These are phyloP conservation scores for Pachysandra terminalis DNA, from an alignment of 164 flowering plant species.

Conservation along the genomic window DNA sequence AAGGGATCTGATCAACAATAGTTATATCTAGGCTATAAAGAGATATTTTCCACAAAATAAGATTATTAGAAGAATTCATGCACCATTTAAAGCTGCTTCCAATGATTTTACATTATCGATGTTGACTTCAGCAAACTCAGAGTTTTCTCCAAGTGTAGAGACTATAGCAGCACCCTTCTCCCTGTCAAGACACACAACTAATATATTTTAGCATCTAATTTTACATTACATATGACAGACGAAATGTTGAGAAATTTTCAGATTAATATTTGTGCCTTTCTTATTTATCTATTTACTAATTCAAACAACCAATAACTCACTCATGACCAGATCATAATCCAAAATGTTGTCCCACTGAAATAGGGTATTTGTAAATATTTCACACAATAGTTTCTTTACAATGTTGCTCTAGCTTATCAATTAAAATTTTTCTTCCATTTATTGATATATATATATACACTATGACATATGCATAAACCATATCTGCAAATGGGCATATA, in stretches of 20 bases:
- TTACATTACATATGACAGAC: neutral
- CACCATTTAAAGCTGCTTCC: conserved; percentile 62
- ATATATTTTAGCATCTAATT: neutral
- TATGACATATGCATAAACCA: too few relatives aligned
- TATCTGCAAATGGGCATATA: too few relatives aligned
- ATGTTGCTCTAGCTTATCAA: too few relatives aligned
- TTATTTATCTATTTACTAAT: too few relatives aligned
- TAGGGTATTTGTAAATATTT: too few relatives aligned
- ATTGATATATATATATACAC: too few relatives aligned
- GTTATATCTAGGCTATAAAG: conserved; percentile 1
- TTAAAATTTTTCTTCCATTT: too few relatives aligned
- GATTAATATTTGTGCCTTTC: neutral
- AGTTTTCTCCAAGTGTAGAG: conserved; percentile 56
- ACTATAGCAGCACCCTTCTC: conserved; percentile 76
- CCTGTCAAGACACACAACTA: conserved; percentile 31
- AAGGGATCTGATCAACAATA: neutral
- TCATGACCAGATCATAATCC: too few relatives aligned
- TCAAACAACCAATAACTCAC: neutral
- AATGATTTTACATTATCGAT: conserved; percentile 48
- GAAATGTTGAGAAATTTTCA: neutral
- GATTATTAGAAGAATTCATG: conserved; percentile 7
- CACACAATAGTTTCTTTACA: too few relatives aligned
- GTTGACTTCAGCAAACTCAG: conserved; percentile 64
- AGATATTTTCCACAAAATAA: neutral
- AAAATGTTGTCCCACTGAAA: too few relatives aligned